These are phyloP conservation scores for Annona cherimola DNA, from an alignment of 164 flowering plant genomes.

Conservation along the genomic window DNA sequence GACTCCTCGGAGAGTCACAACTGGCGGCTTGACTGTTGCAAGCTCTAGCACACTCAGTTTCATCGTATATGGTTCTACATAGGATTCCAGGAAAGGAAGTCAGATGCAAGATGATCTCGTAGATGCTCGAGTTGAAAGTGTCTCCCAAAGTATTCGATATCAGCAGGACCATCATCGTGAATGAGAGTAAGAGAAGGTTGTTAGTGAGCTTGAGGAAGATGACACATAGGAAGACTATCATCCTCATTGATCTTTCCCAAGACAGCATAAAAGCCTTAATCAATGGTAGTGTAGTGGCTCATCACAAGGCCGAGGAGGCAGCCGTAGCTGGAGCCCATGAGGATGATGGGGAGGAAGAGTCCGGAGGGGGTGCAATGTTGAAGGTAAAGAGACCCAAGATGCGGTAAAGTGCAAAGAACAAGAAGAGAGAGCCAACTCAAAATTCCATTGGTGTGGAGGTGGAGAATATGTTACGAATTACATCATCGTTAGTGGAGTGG, in stretches of 20 bases:
- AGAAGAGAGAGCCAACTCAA: conserved; percentile 43
- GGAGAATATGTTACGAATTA: conserved; percentile 83
- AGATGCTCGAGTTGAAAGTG: conserved; percentile 73
- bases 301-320: conserved; percentile 66
- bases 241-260: conserved; percentile 96
- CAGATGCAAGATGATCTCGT: conserved; percentile 78
- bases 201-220: conserved; percentile 93
- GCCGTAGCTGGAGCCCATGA: conserved; percentile 90
- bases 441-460: conserved; percentile 60
- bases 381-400: conserved; percentile 74
- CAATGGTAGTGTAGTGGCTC: conserved; percentile 66
- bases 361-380: conserved; percentile 95
- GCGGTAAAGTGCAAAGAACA: conserved; percentile 63
- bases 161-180: conserved; percentile 82
- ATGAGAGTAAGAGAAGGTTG: conserved; percentile 77
- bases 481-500: conserved; percentile 77
- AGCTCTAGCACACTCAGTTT: conserved; percentile 80
- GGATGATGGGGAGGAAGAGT: conserved; percentile 88
- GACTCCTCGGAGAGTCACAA: conserved; percentile 60
- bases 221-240: conserved; percentile 93
- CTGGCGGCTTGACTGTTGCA: conserved; percentile 63
- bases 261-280: conserved; percentile 81
- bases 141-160: conserved; percentile 90
- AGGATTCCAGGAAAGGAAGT: conserved; percentile 70
- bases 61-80: conserved; percentile 91